These are phyloP conservation scores for Saccharomyces hybrid DNA, from an alignment of 1,139 yeast genomes.

Conservation along the genomic window DNA sequence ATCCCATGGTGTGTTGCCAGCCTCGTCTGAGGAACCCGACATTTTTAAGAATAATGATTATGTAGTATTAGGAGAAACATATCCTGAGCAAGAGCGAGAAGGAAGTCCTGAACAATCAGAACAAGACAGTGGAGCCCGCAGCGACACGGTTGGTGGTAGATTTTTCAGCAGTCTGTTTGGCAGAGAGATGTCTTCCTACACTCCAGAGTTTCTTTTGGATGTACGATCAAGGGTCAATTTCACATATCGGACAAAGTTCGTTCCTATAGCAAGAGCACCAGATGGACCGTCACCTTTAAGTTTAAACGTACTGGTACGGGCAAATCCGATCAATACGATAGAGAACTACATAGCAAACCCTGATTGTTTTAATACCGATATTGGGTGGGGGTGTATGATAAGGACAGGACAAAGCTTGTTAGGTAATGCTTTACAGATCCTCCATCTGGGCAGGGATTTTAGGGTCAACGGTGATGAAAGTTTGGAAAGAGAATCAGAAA, in stretches of 20 bases:
- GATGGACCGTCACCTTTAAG: conserved; percentile 74
- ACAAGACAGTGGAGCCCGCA: not conserved
- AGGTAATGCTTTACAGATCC: conserved; percentile 59
- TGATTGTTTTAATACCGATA: conserved; percentile 74
- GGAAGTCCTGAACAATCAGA: conserved; percentile 5
- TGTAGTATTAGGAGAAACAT: conserved; percentile 11
- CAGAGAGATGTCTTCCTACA: not conserved
- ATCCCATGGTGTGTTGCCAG: conserved; percentile 19
- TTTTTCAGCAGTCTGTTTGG: conserved; percentile 6
- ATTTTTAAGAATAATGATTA: conserved; percentile 3
- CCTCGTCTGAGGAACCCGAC: not conserved
- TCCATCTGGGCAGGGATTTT: conserved; percentile 45
- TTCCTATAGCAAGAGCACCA: conserved; percentile 50
- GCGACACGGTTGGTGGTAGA: not conserved
- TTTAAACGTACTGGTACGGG: conserved; percentile 45
- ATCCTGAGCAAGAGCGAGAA: conserved; percentile 6
- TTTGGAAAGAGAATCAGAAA: conserved; percentile 31
- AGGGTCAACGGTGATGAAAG: conserved; percentile 20
- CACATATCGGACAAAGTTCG: conserved; percentile 77
- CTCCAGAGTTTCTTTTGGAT: conserved; percentile 30
- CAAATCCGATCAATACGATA: conserved; percentile 25
- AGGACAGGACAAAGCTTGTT: conserved; percentile 86
- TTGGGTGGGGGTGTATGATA: conserved; percentile 99
- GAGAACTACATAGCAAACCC: conserved; percentile 26
- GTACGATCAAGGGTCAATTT: conserved; percentile 58